Evolutionary conservation across 495 filamentous ascomycete species (phyloP).

Genomic region (Penicillium mononematosum): DNA sequence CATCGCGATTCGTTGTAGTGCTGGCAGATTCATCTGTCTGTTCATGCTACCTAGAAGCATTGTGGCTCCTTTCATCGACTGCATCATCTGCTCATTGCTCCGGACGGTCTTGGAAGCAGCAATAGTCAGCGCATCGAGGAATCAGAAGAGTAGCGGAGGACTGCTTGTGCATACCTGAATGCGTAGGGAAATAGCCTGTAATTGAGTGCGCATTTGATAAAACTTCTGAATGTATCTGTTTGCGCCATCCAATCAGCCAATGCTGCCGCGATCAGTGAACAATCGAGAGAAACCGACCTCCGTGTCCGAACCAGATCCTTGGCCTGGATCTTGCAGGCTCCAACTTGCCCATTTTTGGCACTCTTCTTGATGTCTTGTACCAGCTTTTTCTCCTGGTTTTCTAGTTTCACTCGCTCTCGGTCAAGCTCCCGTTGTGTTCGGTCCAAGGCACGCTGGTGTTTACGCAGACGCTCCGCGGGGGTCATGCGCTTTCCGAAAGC

Average conservation of each 20-base stretch:
- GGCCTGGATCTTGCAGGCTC: constrained; percentile 93
- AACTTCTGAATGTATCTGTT: constrained; percentile 93
- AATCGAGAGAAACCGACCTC: constrained; percentile 50
- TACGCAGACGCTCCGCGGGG: constrained; percentile 90
- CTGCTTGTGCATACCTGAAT: constrained; percentile 67
- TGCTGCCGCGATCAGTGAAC: neutral
- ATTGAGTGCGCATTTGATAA: constrained; percentile 93
- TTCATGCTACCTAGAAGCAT: constrained; percentile 94
- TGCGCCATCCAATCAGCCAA: constrained; percentile 5
- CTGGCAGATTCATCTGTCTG: constrained; percentile 92
- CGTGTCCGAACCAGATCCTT: constrained; percentile 94
- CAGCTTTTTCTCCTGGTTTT: constrained; percentile 97
- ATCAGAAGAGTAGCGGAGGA: constrained; percentile 1
- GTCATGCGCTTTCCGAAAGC: constrained; percentile 99
- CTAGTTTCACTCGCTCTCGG: constrained; percentile 87
- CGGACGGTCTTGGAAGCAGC: constrained; percentile 70
- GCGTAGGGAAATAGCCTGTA: constrained; percentile 91
- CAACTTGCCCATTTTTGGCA: constrained; percentile 95
- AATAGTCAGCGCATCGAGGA: constrained; percentile 7
- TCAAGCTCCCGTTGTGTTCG: constrained; percentile 96
- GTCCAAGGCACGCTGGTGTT: constrained; percentile 94
- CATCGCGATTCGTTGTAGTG: constrained; percentile 95
- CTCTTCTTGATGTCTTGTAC: constrained; percentile 95
- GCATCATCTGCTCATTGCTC: constrained; percentile 99
- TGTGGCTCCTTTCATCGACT: constrained; percentile 97